Evolutionary conservation across 257 asterid genomes (phyloP).

Genomic region (Solanum ossicruentum): DNA sequence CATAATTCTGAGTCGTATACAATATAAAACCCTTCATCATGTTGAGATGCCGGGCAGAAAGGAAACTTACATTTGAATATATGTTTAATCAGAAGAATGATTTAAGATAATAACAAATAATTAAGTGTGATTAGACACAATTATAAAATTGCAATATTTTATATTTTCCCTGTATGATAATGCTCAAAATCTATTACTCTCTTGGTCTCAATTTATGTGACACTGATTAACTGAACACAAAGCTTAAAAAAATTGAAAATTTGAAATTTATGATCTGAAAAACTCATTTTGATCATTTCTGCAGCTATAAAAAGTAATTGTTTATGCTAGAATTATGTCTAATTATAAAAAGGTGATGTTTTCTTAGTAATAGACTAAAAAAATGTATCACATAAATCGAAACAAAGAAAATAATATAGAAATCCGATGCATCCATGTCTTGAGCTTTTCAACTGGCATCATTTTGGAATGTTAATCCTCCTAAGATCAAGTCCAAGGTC

Average conservation of each 20-base stretch:
- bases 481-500: constrained; percentile 47
- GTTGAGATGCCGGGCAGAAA: not conserved
- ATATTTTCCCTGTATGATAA: not conserved
- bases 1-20: not conserved
- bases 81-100: not conserved
- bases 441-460: not conserved
- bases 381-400: not conserved
- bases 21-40: not conserved
- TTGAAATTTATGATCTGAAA: not conserved
- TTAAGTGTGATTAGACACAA: not conserved
- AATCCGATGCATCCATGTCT: not conserved
- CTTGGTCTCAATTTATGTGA: not conserved
- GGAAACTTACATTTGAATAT: not conserved
- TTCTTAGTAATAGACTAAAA: not conserved
- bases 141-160: not conserved
- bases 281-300: not conserved
- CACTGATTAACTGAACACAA: not conserved
- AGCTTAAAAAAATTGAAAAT: not conserved
- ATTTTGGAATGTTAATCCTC: constrained; percentile 8
- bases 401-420: not conserved
- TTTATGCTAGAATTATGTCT: not conserved
- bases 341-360: not conserved
- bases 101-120: not conserved
- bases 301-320: not conserved
- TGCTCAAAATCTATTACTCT: not conserved